Base-by-base conservation (phyloP, 495 filamentous ascomycete species). In the Darksidea phi region DNA sequence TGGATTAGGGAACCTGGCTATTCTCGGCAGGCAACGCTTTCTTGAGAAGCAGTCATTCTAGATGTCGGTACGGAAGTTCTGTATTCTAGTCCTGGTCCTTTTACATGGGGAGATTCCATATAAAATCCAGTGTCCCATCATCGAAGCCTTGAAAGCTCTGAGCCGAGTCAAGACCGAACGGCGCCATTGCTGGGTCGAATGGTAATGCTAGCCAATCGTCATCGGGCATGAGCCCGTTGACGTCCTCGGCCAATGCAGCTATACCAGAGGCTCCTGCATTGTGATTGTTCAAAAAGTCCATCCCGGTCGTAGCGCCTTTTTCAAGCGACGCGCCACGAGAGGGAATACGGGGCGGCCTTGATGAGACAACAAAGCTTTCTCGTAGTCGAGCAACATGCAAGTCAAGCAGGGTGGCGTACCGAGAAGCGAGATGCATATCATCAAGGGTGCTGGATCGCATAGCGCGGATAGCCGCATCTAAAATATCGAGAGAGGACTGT, bases 161-260 rank as follows among this genome's bases (percentile, higher is more conserved):
- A 18, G 73, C 73, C 48, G 56, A 71, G 47, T 71, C 75, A 42
- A 78, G 74, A 0, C 77, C 77, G 60, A 82, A 82, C 0, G 79
- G 79, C 12, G 79, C 79, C 79, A 82, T 82, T 0, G 76, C 77
- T 7, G 78, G 78, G 67, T 82, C 78, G 57, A 82, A 80, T 21
- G 79, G 79, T 17, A 82, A 53, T 1, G 79, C 56, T 37, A 81
- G 71, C 79, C 79, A 82, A 54, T 81, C 79, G 59, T 82, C 79
- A 2, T 75, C 74, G 5, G 71, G 71, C 52, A 78, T 70, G 25
- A 68, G 52, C 10, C 61, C 51, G 6, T 48, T 61, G 6, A 68
- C 57, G 48, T 68, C 57, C 20, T 63, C 66, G 5, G 60, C 66
- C 5, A 68, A 52, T 11, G 61, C 55, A 4, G 66, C 60, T 42